Conservation (phyloP, 2,329 filamentous ascomycete genomes). For the Alternaria arbusti region DNA sequence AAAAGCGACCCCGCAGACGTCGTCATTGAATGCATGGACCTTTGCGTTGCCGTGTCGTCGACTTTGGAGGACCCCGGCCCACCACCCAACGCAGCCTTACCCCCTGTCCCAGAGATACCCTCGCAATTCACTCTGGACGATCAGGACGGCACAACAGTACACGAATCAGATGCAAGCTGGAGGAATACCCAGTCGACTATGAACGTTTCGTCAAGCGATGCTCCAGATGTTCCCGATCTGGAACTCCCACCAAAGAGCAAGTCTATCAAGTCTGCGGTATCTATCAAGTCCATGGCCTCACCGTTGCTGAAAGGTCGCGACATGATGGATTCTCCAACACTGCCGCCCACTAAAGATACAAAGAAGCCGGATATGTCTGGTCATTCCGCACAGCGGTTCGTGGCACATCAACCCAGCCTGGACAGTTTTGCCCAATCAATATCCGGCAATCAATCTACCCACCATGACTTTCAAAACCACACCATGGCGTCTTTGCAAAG, state of each 20-base stretch:
- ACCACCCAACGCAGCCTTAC: constrained; percentile 55
- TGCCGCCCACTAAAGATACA: constrained; percentile 57
- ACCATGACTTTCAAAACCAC: constrained; percentile 41
- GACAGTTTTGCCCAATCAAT: constrained; percentile 43
- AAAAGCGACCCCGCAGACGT: constrained; percentile 81
- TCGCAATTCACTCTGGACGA: constrained; percentile 45
- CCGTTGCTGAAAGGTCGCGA: constrained; percentile 52
- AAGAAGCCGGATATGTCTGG: constrained; percentile 31
- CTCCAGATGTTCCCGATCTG: constrained; percentile 27
- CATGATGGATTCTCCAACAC: constrained; percentile 66
- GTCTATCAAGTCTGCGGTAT: constrained; percentile 52
- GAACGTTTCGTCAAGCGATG: constrained; percentile 39
- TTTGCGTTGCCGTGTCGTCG: constrained; percentile 60
- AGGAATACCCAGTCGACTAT: constrained; percentile 62
- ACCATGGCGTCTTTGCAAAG: constrained; percentile 64
- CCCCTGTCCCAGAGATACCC: constrained; percentile 47
- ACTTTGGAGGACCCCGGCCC: constrained; percentile 55
- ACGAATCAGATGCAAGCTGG: constrained; percentile 55
- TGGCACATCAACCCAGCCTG: constrained; percentile 37
- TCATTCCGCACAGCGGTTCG: constrained; percentile 26
- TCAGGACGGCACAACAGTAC: constrained; percentile 31
- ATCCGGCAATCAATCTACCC: constrained; percentile 32
- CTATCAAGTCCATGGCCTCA: constrained; percentile 54
- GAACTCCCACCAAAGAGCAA: constrained; percentile 30
- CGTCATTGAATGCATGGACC: constrained; percentile 76